Percentiles rank a stretch among this genome's conserved stretches.
Evolutionary conservation across 352 stramenopile genomes (phyloP).

Genomic region (Phytophthora capsici): DNA sequence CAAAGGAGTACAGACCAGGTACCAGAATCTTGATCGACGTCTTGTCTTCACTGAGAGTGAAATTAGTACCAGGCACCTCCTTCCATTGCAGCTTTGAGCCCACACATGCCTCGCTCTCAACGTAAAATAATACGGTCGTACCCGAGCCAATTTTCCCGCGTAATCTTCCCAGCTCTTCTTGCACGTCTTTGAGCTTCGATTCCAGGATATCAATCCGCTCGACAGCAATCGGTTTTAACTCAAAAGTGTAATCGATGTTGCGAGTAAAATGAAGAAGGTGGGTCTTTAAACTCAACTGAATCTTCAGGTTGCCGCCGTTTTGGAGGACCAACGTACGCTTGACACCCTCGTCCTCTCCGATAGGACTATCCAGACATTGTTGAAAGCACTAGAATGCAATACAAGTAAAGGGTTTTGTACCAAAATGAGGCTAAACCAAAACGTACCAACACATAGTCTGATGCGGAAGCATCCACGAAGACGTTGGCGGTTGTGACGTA

Average conservation of each 20-base stretch:
- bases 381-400: too few relatives aligned
- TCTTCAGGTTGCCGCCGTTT: not conserved
- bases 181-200: slow-evolving; percentile 9
- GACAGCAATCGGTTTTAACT: not conserved
- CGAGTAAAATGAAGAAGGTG: slow-evolving; percentile 7
- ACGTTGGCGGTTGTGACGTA: not conserved
- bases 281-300: slow-evolving; percentile 19
- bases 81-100: not conserved
- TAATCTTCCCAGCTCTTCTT: slow-evolving; percentile 11
- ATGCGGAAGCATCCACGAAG: not conserved
- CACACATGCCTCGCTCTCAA: not conserved
- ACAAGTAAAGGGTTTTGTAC: not conserved
- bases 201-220: not conserved
- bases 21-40: not conserved
- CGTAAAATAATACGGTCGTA: not conserved
- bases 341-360: not conserved
- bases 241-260: not conserved
- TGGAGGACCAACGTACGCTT: slow-evolving; percentile 5
- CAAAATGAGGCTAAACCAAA: too few relatives aligned
- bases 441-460: slow-evolving; percentile 3
- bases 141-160: not conserved
- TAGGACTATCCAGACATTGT: too few relatives aligned
- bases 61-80: too few relatives aligned
- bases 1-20: not conserved
- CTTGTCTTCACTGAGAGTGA: not conserved